Conservation (phyloP, 352 stramenopile genomes). For the Phytophthora multivora region DNA sequence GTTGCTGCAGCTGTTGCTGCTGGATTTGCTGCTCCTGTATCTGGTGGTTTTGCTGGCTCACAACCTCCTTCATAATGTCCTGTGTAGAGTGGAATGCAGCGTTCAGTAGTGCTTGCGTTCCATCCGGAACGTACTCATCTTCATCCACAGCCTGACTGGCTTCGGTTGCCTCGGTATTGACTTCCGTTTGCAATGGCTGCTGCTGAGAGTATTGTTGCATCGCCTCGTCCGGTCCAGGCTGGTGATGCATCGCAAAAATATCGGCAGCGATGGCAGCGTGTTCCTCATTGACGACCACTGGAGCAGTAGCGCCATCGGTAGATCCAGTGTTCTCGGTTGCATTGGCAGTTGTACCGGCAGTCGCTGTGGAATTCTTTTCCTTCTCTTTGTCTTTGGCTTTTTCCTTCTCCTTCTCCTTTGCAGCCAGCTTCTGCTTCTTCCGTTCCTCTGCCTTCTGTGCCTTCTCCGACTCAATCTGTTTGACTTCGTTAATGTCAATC, state of each 20-base stretch:
- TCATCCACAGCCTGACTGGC: constrained; percentile 8
- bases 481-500: constrained; percentile 89
- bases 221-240: constrained; percentile 28
- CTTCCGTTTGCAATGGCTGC: constrained; percentile 21
- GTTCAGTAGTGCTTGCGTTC: constrained; percentile 68
- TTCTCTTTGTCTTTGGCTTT: constrained; percentile 44
- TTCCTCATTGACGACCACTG: constrained; percentile 30
- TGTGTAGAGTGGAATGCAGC: constrained; percentile 76
- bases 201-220: constrained; percentile 27
- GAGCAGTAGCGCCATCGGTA: constrained; percentile 7
- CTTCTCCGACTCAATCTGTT: constrained; percentile 89
- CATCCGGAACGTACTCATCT: constrained; percentile 52
- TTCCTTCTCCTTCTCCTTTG: constrained; percentile 46
- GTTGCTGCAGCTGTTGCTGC: constrained; percentile 40
- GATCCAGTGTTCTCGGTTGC: constrained; percentile 22
- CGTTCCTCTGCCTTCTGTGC: constrained; percentile 82
- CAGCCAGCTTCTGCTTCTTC: constrained; percentile 70
- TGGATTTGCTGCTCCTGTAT: constrained; percentile 41
- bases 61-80: constrained; percentile 76
- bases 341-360: constrained; percentile 3
- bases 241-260: constrained; percentile 46
- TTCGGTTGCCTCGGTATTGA: constrained; percentile 17
- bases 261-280: constrained; percentile 42
- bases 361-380: constrained; percentile 22
- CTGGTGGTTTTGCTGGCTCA: constrained; percentile 53